Base-by-base conservation (phyloP, 768 basidiomycete genomes). In the Inosperma sp. region DNA sequence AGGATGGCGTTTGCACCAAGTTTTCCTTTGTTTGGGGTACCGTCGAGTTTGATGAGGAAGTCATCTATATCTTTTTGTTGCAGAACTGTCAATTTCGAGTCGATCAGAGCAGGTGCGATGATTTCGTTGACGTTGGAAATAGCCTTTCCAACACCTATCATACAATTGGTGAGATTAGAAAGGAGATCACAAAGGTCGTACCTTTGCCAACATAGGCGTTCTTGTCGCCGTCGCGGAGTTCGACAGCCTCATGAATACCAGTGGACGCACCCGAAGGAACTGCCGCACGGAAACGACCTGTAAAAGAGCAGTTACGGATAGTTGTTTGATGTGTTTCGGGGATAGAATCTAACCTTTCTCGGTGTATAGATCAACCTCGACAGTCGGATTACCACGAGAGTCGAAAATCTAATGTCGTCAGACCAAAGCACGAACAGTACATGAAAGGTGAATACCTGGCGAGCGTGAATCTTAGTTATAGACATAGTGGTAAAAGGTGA, bases 1-100 rank as follows among this genome's bases (percentile, higher is more conserved):
- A 99, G 89, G 71, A 98, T 97, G 64, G 96, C 96, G 70, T 99
- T 99, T 46, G 96, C 96, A 62, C 96, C 96, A 65, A 97, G 86
- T 70, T 95, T 95, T 71, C 93, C 94, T 82, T 99, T 99, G 87
- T 99, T 99, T 55, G 91, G 75, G 55, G 93, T 93, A 49, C 92
- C 93, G 65, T 99, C 96, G 62, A 91, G 83, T 76, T 96, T 93
- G 83, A 97, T 95, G 69, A 99, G 80, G 76, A 98, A 86, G 71
- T 96, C 88, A 65, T 99, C 96, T 63, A 99, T 82, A 60, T 95
- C 91, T 72, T 91, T 93, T 72, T 99, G 96, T 51, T 84, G 69
- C 55, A 88, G 91, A 66, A 94, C 93, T 36, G 78, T 76, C 68
- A 98, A 76, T 52, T 80, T 83, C 41, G 91, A 78, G 65, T 89